Percentiles rank a stretch among this genome's conserved stretches.
Conservation (phyloP, 1,139 yeast genomes). For the Debaryomyces singareniensis region DNA sequence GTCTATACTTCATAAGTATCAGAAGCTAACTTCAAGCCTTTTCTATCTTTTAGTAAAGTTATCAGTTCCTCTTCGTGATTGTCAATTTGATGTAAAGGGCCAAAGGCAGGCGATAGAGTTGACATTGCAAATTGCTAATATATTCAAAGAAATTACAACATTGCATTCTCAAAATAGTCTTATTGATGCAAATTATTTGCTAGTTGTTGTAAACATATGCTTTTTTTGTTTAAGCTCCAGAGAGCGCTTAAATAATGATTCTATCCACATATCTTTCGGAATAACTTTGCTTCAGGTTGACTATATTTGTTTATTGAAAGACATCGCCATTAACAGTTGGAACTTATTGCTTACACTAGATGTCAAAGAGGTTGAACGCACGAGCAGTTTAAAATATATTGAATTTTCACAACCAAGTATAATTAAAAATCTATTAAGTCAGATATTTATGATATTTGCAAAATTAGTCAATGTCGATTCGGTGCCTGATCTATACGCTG, state of each 20-base stretch:
- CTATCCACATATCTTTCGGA: constrained; percentile 38
- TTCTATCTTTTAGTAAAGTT: constrained; percentile 36
- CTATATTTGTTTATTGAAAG: constrained; percentile 27
- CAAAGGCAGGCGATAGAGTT: constrained; percentile 38
- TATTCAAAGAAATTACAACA: constrained; percentile 20
- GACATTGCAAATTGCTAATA: constrained; percentile 27
- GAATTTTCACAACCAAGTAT: constrained; percentile 31
- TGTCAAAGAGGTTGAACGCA: constrained; percentile 15
- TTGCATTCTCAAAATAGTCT: constrained; percentile 15
- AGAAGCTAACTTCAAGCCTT: constrained; percentile 39
- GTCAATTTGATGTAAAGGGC: constrained; percentile 22
- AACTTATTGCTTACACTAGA: constrained; percentile 12
- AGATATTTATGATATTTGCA: constrained; percentile 34
- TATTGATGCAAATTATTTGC: constrained; percentile 18
- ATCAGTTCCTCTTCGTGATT: constrained; percentile 41
- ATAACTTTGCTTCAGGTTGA: constrained; percentile 42
- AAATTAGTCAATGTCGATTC: constrained; percentile 26
- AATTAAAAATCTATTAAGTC: constrained; percentile 33
- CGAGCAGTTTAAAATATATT: constrained; percentile 31
- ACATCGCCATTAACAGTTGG: constrained; percentile 19
- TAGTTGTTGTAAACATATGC: constrained; percentile 24
- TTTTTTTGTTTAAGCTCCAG: constrained; percentile 20
- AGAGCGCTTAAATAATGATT: constrained; percentile 24
- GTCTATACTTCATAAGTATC: constrained; percentile 43
- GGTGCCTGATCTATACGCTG: constrained; percentile 17